A percentile compares a stretch with the other conserved stretches of the same genome.
These are phyloP conservation scores for Cryptomeria japonica DNA, from an alignment of 75 land plant species.

Conservation along the genomic window DNA sequence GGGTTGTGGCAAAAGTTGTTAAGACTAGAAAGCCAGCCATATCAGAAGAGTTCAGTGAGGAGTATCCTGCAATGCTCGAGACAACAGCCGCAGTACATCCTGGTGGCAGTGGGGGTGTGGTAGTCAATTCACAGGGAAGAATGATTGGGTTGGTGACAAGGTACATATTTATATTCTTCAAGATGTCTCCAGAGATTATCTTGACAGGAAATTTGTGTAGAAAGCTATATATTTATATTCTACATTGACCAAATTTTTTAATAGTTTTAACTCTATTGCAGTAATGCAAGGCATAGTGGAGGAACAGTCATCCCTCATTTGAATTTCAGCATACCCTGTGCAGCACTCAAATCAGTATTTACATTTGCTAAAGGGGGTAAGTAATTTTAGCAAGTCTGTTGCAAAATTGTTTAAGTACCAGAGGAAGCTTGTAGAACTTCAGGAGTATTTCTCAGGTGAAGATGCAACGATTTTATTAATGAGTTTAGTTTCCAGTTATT, in stretches of 20 bases:
- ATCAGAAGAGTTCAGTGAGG: slow-evolving; percentile 11
- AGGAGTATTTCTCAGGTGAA: background rate
- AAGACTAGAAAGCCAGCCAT: slow-evolving; percentile 31
- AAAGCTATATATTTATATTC: background rate
- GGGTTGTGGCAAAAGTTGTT: slow-evolving; percentile 82
- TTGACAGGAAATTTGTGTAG: background rate
- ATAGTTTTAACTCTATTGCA: slow-evolving; percentile 19
- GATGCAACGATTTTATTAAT: background rate
- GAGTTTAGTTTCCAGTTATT: background rate
- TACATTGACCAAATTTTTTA: background rate
- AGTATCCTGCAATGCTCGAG: slow-evolving; percentile 75
- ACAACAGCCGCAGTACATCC: slow-evolving; percentile 98
- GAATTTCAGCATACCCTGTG: slow-evolving; percentile 92
- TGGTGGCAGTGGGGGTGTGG: slow-evolving; percentile 95
- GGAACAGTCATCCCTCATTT: slow-evolving; percentile 84
- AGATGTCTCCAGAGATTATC: background rate
- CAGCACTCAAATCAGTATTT: slow-evolving; percentile 66
- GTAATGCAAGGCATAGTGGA: slow-evolving; percentile 91
- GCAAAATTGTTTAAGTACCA: slow-evolving; percentile 9
- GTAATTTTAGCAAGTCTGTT: slow-evolving; percentile 15
- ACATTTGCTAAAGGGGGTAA: slow-evolving; percentile 51
- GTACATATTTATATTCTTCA: slow-evolving; percentile 30
- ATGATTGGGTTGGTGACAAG: slow-evolving; percentile 95
- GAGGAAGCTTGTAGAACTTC: background rate
- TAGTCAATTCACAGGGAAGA: slow-evolving; percentile 78